These are phyloP conservation scores for Fusarium succisae DNA, from an alignment of 2,329 filamentous ascomycete genomes.

Conservation along the genomic window DNA sequence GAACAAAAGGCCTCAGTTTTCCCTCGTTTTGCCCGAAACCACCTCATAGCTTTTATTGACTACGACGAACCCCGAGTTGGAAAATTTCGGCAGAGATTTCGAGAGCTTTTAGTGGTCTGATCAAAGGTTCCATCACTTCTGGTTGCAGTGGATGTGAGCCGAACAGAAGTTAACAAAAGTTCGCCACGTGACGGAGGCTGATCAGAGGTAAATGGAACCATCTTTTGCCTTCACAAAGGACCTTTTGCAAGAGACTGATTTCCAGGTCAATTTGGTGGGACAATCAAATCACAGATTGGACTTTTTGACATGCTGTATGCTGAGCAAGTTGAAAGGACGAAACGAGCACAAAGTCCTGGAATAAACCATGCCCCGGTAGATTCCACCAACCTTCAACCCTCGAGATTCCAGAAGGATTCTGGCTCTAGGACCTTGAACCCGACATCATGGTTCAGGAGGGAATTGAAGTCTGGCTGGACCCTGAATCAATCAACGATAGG, in stretches of 20 bases:
- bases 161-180: constrained; percentile 26
- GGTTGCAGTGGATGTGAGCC: constrained; percentile 11
- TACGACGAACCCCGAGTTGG: neutral
- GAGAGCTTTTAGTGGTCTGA: constrained; percentile 17
- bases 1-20: neutral
- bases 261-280: constrained; percentile 1
- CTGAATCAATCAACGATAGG: constrained; percentile 14
- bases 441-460: neutral
- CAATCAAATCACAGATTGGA: neutral
- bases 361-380: neutral
- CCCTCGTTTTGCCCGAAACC: neutral
- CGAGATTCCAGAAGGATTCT: constrained; percentile 15
- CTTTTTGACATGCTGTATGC: neutral
- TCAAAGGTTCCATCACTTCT: constrained; percentile 29
- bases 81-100: constrained; percentile 5
- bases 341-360: neutral
- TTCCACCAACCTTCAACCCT: neutral
- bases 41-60: neutral
- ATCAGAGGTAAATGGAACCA: constrained; percentile 15
- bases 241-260: constrained; percentile 22
- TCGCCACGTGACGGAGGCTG: constrained; percentile 21
- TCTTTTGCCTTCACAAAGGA: constrained; percentile 15
- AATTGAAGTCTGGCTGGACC: constrained; percentile 5
- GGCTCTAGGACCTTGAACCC: neutral
- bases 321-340: neutral